Conservation (phyloP, 2,329 filamentous ascomycete genomes). For the Sclerotinia nivalis region DNA sequence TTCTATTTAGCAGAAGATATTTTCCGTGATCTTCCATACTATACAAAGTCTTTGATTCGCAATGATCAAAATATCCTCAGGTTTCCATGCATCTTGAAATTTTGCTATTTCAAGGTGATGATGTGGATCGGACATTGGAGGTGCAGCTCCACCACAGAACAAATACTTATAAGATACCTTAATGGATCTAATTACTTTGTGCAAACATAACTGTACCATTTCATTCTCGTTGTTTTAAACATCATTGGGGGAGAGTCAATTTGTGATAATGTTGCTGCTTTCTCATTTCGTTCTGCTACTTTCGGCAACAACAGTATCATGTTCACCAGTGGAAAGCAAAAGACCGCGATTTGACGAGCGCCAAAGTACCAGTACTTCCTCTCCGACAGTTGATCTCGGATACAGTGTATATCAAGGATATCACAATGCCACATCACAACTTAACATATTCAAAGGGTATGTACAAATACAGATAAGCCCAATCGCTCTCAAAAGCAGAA, state of each 20-base stretch:
- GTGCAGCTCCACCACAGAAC: neutral
- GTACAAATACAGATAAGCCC: neutral
- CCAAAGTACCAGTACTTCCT: constrained; percentile 1
- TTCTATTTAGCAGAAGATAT: neutral
- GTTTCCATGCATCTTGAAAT: neutral
- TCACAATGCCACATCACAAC: constrained; percentile 43
- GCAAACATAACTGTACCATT: neutral
- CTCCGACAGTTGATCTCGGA: constrained; percentile 45
- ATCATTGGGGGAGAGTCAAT: neutral
- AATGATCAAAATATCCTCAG: neutral
- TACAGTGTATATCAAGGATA: constrained; percentile 50
- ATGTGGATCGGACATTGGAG: neutral
- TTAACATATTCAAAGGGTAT: constrained; percentile 52
- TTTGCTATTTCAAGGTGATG: neutral
- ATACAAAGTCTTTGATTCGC: neutral
- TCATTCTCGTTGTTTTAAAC: too few relatives aligned
- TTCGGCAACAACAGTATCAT: neutral
- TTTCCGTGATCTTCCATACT: neutral
- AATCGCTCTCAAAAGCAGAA: neutral
- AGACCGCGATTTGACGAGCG: neutral
- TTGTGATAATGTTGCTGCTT: neutral
- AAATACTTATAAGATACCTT: neutral
- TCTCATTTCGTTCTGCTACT: constrained; percentile 1
- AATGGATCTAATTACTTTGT: neutral
- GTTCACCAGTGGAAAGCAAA: neutral